These are phyloP conservation scores for Fusarium torreyae DNA, from an alignment of 2,329 filamentous ascomycete genomes.

Conservation along the genomic window DNA sequence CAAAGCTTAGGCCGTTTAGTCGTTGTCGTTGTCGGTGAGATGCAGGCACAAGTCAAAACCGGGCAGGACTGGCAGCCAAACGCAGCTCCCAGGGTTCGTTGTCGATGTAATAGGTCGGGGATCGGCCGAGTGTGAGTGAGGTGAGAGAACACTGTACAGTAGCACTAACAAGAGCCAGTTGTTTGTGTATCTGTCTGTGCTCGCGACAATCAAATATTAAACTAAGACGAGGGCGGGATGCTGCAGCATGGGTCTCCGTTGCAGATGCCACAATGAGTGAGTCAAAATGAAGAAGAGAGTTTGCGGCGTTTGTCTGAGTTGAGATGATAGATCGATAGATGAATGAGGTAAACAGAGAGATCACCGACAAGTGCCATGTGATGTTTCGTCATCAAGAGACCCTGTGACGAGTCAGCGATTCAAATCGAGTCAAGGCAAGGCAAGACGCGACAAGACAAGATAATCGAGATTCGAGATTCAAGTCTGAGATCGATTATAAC, in stretches of 20 bases:
- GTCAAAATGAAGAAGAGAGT: slow-evolving; percentile 14
- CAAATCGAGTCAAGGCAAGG: slow-evolving; percentile 4
- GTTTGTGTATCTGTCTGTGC: slow-evolving; percentile 33
- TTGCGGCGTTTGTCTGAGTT: slow-evolving; percentile 10
- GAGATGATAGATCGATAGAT: slow-evolving; percentile 2
- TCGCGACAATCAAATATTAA: slow-evolving; percentile 8
- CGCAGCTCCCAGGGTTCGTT: slow-evolving; percentile 40
- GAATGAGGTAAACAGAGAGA: slow-evolving; percentile 17
- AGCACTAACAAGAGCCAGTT: slow-evolving; percentile 27
- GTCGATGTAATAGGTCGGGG: slow-evolving; percentile 34
- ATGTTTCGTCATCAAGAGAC: slow-evolving; percentile 11
- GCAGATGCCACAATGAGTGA: slow-evolving; percentile 11
- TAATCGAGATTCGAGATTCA: not conserved
- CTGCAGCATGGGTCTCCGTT: slow-evolving; percentile 28
- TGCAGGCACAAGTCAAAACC: slow-evolving; percentile 37
- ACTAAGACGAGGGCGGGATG: slow-evolving; percentile 13
- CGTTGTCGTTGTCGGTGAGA: slow-evolving; percentile 38
- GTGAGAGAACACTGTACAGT: slow-evolving; percentile 41
- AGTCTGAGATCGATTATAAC: slow-evolving; percentile 14
- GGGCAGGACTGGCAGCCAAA: slow-evolving; percentile 37
- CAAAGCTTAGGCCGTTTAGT: slow-evolving; percentile 27
- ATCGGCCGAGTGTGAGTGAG: slow-evolving; percentile 8
- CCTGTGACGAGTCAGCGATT: slow-evolving; percentile 14
- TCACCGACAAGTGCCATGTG: slow-evolving; percentile 48
- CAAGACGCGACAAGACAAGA: too few relatives aligned